Conservation (phyloP, 2,329 filamentous ascomycete species). For the Blastomyces percursus region DNA sequence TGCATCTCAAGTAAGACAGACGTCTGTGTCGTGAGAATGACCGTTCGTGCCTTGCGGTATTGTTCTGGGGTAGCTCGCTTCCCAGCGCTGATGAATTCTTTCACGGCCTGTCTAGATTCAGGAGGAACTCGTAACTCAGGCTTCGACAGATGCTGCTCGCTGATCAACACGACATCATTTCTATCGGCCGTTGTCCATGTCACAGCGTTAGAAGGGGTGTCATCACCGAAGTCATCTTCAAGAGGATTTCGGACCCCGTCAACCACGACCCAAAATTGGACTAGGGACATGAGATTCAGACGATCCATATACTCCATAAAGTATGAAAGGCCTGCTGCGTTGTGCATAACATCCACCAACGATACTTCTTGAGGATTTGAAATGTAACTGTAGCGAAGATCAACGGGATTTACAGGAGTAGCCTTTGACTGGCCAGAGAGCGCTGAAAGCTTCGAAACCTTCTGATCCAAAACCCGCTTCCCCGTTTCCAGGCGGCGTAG, state of each 20-base stretch:
- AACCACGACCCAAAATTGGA: constrained; percentile 97
- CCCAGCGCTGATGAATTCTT: constrained; percentile 67
- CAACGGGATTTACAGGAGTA: constrained; percentile 14
- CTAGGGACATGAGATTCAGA: constrained; percentile 70
- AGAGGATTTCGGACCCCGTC: constrained; percentile 91
- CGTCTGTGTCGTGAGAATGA: constrained; percentile 73
- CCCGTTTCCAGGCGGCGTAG: constrained; percentile 83
- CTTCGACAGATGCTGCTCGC: constrained; percentile 75
- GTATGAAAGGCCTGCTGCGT: constrained; percentile 83
- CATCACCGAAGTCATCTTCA: constrained; percentile 71
- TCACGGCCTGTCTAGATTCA: constrained; percentile 57
- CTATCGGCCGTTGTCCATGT: constrained; percentile 77
- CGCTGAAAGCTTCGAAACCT: constrained; percentile 67
- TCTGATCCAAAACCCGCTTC: constrained; percentile 78
- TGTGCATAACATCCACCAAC: constrained; percentile 75
- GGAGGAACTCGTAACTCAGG: constrained; percentile 69
- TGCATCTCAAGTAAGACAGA: constrained; percentile 76
- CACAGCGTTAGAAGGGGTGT: constrained; percentile 49
- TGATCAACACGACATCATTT: constrained; percentile 79
- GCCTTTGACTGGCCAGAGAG: constrained; percentile 42
- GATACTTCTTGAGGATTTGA: constrained; percentile 63
- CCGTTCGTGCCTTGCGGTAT: constrained; percentile 70
- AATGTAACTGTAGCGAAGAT: constrained; percentile 29
- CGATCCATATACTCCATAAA: constrained; percentile 99
- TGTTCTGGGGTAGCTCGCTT: constrained; percentile 64